Conservation (phyloP, 441 rosid species). For the Pelargonium fulgidum region DNA sequence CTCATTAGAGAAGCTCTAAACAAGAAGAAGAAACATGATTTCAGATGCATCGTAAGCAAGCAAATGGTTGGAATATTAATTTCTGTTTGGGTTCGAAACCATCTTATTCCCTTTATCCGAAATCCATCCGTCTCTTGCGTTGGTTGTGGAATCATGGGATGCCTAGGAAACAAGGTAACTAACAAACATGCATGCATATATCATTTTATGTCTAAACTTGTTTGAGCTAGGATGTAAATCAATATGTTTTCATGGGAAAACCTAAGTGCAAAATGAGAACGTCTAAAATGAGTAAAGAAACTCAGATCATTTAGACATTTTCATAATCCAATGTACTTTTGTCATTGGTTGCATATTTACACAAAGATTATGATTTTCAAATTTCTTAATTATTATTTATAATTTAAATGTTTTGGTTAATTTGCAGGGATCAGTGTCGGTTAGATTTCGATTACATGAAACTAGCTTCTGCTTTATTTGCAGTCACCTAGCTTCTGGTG, state of each 20-base stretch:
- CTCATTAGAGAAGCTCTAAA: conserved; percentile 41
- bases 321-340: no score
- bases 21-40: conserved; percentile 25
- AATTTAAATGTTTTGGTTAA: neutral
- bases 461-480: conserved; percentile 94
- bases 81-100: conserved; percentile 61
- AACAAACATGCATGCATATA: no score
- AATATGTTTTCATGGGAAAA: no score
- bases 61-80: conserved; percentile 83
- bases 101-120: conserved; percentile 40
- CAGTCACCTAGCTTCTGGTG: conserved; percentile 89
- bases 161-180: conserved; percentile 79
- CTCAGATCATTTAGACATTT: no score
- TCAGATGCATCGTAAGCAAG: conserved; percentile 45
- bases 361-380: no score
- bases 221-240: no score
- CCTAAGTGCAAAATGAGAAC: neutral
- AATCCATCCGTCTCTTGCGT: conserved; percentile 62
- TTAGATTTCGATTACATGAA: conserved; percentile 59
- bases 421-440: conserved; percentile 77
- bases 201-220: no score
- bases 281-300: neutral
- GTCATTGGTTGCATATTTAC: no score
- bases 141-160: conserved; percentile 82
- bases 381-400: no score